These are phyloP conservation scores for Hippophae rhamnoides DNA, from an alignment of 306 rosid species.

Conservation along the genomic window DNA sequence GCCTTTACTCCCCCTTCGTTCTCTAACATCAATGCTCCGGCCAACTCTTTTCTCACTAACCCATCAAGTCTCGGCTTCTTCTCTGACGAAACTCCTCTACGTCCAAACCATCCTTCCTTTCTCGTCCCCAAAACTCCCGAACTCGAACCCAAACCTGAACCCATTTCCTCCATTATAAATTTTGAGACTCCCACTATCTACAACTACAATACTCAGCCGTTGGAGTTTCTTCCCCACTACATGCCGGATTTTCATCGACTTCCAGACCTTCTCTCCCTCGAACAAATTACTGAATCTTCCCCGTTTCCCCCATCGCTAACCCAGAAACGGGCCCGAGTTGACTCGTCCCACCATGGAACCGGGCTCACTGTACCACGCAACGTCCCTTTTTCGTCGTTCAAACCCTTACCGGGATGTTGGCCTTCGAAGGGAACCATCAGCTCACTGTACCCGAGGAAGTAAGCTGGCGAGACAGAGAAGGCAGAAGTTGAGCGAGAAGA, in stretches of 20 bases:
- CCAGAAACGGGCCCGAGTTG: slow-evolving; percentile 26
- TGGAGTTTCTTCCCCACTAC: slow-evolving; percentile 19
- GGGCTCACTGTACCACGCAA: background rate
- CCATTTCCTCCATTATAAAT: background rate
- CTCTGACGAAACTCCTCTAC: slow-evolving; percentile 1
- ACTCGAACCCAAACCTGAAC: slow-evolving; percentile 22
- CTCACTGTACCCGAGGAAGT: too few species aligned
- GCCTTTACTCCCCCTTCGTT: too few species aligned
- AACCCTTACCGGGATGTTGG: background rate
- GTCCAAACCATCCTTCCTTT: slow-evolving; percentile 16
- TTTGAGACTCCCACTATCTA: background rate
- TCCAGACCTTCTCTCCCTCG: slow-evolving; percentile 44
- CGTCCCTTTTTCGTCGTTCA: background rate
- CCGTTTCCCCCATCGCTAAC: background rate
- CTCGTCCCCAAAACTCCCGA: slow-evolving; percentile 1
- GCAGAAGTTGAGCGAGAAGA: slow-evolving; percentile 73
- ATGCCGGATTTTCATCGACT: slow-evolving; percentile 24
- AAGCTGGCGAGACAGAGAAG: slow-evolving; percentile 47
- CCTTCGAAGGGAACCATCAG: background rate
- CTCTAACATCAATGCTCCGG: too few species aligned
- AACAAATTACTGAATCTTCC: slow-evolving; percentile 5
- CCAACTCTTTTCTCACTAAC: too few species aligned
- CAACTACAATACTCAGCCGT: slow-evolving; percentile 9
- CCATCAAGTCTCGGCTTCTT: too few species aligned
- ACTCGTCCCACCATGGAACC: background rate